A percentile compares a stretch with the other conserved stretches of the same genome.
Evolutionary conservation across 2,329 filamentous ascomycete genomes (phyloP).

Genomic region (Fusarium floridanum): DNA sequence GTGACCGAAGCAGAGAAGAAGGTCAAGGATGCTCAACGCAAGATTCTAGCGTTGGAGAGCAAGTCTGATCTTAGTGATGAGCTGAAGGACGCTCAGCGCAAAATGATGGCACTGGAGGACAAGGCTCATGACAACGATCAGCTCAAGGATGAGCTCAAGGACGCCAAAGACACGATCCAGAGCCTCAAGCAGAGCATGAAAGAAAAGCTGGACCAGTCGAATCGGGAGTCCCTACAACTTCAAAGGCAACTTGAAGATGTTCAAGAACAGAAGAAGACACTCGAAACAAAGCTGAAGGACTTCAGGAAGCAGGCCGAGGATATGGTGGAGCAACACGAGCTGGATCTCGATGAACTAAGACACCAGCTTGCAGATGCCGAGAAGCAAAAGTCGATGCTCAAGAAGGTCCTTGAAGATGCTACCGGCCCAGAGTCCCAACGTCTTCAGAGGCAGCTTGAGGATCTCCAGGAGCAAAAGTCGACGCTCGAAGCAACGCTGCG

Average conservation of each 20-base stretch:
- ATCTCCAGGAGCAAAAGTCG: conserved; percentile 49
- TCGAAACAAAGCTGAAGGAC: neutral
- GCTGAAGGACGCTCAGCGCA: neutral
- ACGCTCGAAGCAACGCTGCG: neutral
- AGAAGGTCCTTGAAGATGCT: neutral
- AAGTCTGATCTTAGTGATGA: neutral
- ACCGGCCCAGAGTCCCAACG: conserved; percentile 56
- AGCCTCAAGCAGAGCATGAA: conserved; percentile 69
- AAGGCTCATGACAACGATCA: neutral
- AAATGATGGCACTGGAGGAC: neutral
- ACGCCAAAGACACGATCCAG: neutral
- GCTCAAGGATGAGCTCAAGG: neutral
- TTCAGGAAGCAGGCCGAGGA: neutral
- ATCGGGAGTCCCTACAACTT: conserved; percentile 63
- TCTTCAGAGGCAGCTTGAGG: conserved; percentile 67
- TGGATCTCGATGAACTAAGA: neutral
- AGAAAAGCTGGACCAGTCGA: conserved; percentile 70
- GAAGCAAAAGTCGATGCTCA: neutral
- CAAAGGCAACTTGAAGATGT: conserved; percentile 67
- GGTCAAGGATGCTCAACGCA: conserved; percentile 59
- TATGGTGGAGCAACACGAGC: neutral
- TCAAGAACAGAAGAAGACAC: neutral
- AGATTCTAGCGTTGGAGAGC: neutral
- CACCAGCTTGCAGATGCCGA: neutral
- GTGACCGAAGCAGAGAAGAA: conserved; percentile 65